Conservation (phyloP, 2,329 filamentous ascomycete species). For the Cladosporium sp. region DNA sequence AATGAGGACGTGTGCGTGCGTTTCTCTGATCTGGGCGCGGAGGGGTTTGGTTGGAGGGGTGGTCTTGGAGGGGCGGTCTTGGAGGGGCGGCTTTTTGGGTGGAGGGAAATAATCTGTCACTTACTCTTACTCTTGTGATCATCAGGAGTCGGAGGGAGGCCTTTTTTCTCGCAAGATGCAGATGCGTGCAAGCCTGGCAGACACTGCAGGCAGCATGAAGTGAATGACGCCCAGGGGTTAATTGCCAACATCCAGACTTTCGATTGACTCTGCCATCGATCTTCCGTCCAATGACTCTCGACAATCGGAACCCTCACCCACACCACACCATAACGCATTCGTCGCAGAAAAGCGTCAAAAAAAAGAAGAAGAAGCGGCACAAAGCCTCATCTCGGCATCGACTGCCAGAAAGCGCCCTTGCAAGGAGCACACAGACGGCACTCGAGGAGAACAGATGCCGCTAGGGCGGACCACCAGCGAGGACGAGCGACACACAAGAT, state of each 20-base stretch:
- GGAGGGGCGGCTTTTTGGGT: background rate
- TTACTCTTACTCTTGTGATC: background rate
- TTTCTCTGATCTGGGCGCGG: background rate
- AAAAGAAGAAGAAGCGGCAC: background rate
- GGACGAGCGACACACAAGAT: background rate
- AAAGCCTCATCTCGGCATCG: conserved; percentile 15
- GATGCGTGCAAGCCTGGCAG: background rate
- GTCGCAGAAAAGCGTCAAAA: background rate
- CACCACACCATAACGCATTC: conserved; percentile 7
- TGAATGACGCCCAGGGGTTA: background rate
- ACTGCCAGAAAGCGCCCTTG: conserved; percentile 8
- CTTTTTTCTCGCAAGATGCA: background rate
- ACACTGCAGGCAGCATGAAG: background rate
- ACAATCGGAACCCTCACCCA: background rate
- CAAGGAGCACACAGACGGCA: conserved; percentile 3
- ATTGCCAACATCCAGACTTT: background rate
- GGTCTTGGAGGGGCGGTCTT: background rate
- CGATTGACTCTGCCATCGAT: background rate
- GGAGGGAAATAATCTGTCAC: background rate
- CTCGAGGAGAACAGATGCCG: background rate
- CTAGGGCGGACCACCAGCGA: background rate
- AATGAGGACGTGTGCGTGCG: background rate
- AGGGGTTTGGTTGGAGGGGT: conserved; percentile 8
- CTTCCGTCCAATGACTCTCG: background rate
- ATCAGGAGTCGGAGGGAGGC: background rate